These are phyloP conservation scores for Fusarium nurragi DNA, from an alignment of 2,329 filamentous ascomycete species.

Conservation along the genomic window DNA sequence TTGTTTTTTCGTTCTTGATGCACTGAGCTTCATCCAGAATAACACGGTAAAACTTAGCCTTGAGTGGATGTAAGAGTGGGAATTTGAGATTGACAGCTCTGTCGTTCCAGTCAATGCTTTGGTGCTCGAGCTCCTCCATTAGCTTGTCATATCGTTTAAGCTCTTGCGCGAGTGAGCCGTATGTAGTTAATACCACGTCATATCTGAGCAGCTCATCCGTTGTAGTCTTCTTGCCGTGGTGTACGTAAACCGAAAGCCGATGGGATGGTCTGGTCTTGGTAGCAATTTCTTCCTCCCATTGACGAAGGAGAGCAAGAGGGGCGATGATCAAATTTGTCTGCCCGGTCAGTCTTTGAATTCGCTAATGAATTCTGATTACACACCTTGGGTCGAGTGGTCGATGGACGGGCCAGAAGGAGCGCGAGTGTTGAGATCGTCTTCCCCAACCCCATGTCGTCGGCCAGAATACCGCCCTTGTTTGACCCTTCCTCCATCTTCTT, in stretches of 20 bases:
- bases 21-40: conserved; percentile 87
- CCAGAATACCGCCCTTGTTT: conserved; percentile 87
- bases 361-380: background rate
- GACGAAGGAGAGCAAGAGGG: conserved; percentile 80
- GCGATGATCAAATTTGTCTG: conserved; percentile 86
- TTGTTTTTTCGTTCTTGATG: conserved; percentile 81
- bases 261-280: conserved; percentile 71
- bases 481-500: conserved; percentile 78
- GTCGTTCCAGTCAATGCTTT: conserved; percentile 48
- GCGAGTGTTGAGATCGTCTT: conserved; percentile 89
- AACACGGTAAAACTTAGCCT: conserved; percentile 77
- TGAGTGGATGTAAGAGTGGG: conserved; percentile 67
- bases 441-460: conserved; percentile 92
- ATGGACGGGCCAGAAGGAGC: conserved; percentile 75
- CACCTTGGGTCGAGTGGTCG: conserved; percentile 55
- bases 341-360: conserved; percentile 36
- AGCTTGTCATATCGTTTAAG: conserved; percentile 71
- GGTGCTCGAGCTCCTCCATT: conserved; percentile 56
- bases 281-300: conserved; percentile 85
- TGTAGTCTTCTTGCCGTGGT: conserved; percentile 74
- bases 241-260: conserved; percentile 71
- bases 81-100: conserved; percentile 53
- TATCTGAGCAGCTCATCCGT: conserved; percentile 70
- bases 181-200: conserved; percentile 86
- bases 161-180: conserved; percentile 73